Conservation (phyloP, 2,329 filamentous ascomycete genomes). For the Fusarium bactridioides region DNA sequence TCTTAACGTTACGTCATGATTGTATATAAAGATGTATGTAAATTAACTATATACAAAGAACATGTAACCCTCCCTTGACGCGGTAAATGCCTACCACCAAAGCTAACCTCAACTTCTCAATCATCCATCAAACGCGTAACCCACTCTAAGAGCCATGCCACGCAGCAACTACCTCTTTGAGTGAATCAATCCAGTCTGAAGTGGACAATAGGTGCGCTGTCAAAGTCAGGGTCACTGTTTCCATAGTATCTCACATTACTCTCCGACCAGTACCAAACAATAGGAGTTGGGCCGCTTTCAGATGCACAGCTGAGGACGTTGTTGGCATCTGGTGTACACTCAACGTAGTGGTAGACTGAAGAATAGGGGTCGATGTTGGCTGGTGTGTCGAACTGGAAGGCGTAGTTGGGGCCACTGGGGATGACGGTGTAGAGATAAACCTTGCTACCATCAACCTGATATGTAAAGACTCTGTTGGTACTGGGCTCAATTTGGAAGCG, state of each 20-base stretch:
- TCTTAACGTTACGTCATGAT: no score
- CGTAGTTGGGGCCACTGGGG: neutral
- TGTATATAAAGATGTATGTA: no score
- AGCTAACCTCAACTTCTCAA: no score
- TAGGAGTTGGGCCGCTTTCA: neutral
- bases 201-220: no score
- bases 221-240: no score
- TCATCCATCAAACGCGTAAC: no score
- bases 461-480: neutral
- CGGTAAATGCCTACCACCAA: no score
- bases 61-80: no score
- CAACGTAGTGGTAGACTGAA: neutral
- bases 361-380: neutral
- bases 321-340: neutral
- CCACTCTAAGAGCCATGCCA: no score
- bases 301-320: neutral
- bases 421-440: neutral
- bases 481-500: neutral
- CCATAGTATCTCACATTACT: rapidly evolving
- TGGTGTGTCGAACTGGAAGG: rapidly evolving
- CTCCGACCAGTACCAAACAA: neutral
- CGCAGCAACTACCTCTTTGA: no score
- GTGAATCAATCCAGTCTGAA: no score
- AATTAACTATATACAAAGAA: no score
- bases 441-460: neutral